Percentiles rank a stretch among this genome's conserved stretches.
Evolutionary conservation across 345 rosid species (phyloP).

Genomic region (Gossypium rotundifolium): DNA sequence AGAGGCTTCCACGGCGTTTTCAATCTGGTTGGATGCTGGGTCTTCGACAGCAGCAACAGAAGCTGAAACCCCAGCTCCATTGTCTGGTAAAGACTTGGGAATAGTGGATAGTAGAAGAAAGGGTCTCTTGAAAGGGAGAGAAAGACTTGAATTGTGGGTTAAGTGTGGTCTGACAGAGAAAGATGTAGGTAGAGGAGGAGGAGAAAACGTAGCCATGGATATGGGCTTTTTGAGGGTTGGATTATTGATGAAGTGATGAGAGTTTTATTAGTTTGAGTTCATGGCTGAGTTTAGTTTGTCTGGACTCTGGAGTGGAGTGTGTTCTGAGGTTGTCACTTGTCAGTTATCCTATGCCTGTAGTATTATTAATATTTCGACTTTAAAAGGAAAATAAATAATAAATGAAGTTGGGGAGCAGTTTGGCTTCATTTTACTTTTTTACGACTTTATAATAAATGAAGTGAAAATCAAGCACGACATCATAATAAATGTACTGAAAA

Average conservation of each 20-base stretch:
- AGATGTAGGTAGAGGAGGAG: slow-evolving; percentile 17
- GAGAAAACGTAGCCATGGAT: slow-evolving; percentile 54
- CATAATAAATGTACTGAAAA: not conserved
- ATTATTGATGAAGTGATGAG: not conserved
- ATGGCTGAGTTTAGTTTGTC: not conserved
- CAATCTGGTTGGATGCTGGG: slow-evolving; percentile 18
- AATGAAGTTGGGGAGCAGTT: not conserved
- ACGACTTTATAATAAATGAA: not conserved
- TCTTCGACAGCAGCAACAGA: slow-evolving; percentile 31
- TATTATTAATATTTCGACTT: not conserved
- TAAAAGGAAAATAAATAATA: not conserved
- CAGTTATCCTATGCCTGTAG: not conserved
- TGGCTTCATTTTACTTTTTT: not conserved
- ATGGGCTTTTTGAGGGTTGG: slow-evolving; percentile 25
- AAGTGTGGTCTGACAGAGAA: slow-evolving; percentile 31
- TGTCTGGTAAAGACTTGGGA: slow-evolving; percentile 43
- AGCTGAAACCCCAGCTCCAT: slow-evolving; percentile 43
- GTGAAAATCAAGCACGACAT: not conserved
- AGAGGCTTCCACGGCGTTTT: slow-evolving; percentile 14
- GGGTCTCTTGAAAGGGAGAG: slow-evolving; percentile 31
- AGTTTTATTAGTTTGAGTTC: not conserved
- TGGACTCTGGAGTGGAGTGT: not conserved
- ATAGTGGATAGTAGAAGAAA: slow-evolving; percentile 20
- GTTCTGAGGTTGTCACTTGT: not conserved
- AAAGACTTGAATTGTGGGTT: slow-evolving; percentile 25